Base-by-base conservation (phyloP, 768 basidiomycete genomes). In the Chiua virens region DNA sequence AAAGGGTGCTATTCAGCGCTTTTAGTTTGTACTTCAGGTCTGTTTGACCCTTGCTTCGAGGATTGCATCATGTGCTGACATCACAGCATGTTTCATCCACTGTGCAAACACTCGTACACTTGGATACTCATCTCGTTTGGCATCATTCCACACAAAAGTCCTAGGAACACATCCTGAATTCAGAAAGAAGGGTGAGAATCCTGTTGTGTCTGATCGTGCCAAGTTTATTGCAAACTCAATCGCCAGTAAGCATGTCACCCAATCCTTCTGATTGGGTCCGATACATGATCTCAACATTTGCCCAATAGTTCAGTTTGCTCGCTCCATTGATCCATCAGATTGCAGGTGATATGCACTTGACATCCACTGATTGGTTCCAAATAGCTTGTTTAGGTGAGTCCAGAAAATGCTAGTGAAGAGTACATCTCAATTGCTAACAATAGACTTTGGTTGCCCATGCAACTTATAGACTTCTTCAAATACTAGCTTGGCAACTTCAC, bases 401-500 rank as follows among this genome's bases (percentile, higher is more conserved):
- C 71, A 71, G 45, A 71, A 68, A 0, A 20, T 3, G 2, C 59
- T 62, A 0, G 56, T 63, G 34, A 72, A 73, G 10, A 64, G 42
- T 0, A 58, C 23, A 9, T 67, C 66, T 0, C 63, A 36, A 35
- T 73, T 63, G 1, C 48, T 58, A 4, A 71, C 48, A 0, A 72
- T 63, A 0, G 17, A 5, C 1, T 30, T 47, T 0, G 55, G 57
- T 0, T 55, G 14, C 0, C 60, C 45, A 7, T 59, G 75, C 0
- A 60, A 54, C 14, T 70, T 71, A 27, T 74, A 75, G 0, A 77
- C 58, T 3, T 65, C 36, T 1, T 59, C 58, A 32, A 75, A 73
- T 22, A 75, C 56, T 0, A 75, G 13, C 34, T 75, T 64, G 0
- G 75, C 73, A 0, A 79, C 45, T 0, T 77, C n/a, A n/a, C n/a